Percentiles rank a stretch among this genome's conserved stretches.
These are phyloP conservation scores for Pichia cabralensis DNA, from an alignment of 805 yeast genomes.

Conservation along the genomic window DNA sequence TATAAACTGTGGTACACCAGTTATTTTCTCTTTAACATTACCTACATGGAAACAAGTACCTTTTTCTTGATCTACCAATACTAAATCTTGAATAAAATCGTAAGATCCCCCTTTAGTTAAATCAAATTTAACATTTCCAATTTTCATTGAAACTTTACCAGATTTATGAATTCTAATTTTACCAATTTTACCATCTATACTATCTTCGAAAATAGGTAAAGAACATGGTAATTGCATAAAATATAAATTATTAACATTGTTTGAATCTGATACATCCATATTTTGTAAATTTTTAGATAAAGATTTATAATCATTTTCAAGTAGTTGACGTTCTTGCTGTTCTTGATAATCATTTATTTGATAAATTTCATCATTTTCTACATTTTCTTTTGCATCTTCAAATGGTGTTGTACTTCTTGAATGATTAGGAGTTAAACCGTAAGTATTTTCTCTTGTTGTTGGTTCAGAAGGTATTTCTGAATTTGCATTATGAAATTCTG, in stretches of 20 bases:
- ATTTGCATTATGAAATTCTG: constrained; percentile 21
- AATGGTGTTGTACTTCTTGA: constrained; percentile 1
- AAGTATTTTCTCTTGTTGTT: constrained; percentile 17
- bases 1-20: constrained; percentile 41
- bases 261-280: constrained; percentile 5
- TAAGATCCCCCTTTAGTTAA: constrained; percentile 63
- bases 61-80: constrained; percentile 31
- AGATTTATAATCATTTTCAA: constrained; percentile 30
- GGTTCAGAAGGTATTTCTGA: constrained; percentile 17
- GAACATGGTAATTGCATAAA: constrained; percentile 25
- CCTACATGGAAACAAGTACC: constrained; percentile 42
- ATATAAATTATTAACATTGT: constrained; percentile 9
- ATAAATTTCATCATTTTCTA: constrained; percentile 8
- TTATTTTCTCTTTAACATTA: constrained; percentile 42
- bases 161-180: constrained; percentile 68
- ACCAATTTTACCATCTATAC: constrained; percentile 55
- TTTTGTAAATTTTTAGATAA: constrained; percentile 9
- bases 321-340: constrained; percentile 26
- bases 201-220: constrained; percentile 16
- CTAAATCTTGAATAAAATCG: constrained; percentile 64
- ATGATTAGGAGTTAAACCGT: neutral
- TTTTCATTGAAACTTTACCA: constrained; percentile 65
- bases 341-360: constrained; percentile 24
- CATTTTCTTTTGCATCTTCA: constrained; percentile 3
- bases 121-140: constrained; percentile 63